Evolutionary conservation across 2,329 filamentous ascomycete genomes (phyloP), one percentile per base, ranked within the genome.

Genomic region (Neofusicoccum kwambonambiense): DNA sequence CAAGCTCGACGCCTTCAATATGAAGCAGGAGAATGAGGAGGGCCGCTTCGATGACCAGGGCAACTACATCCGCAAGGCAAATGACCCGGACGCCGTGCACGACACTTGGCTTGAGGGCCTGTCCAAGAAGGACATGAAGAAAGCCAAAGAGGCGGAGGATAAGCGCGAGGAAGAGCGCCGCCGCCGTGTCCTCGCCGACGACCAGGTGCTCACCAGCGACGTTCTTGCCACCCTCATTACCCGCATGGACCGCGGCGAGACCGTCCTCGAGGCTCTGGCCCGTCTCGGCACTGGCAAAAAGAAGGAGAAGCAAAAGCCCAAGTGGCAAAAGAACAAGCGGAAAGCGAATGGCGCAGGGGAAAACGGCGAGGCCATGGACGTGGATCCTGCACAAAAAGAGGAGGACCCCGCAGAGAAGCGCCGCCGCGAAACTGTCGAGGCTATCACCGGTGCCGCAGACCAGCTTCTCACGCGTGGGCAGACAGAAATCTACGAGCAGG

Each of bases 1-100:
- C 1, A 92, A 95, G 75, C 85, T 99, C 5, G 95, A 98, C 76
- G 94, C 94, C 2, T 99, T 99, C 84, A 98, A 99, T 74, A 91
- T 99, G 84, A 88, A 87, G 66, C 82, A 86, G 12, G 95, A 99
- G 77, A 89, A 96, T 76, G 93, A 98, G 73, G 94, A 98, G 70
- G 95, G 95, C 1, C 86, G 88, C 11, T 99, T 97, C 72, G 95
- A 99, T 75, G 90, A 95, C 70, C 82, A 89, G 1, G 94, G 94
- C 9, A 99, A 98, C 76, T 99, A 89, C 75, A 87, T 99, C 50
- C 88, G 95, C 64, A 96, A 96, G 77, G 93, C 93, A 0, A 86
- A 81, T 8, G 95, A 99, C 71, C 92, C 92, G 0, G 93, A 98
- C 70, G 92, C 93, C 0, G 87, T 91, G 27, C 93, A 99, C 76